phyloP scores from a whole-genome alignment of 1,139 yeast genomes.

The Yamadazyma jaroonii region DNA sequence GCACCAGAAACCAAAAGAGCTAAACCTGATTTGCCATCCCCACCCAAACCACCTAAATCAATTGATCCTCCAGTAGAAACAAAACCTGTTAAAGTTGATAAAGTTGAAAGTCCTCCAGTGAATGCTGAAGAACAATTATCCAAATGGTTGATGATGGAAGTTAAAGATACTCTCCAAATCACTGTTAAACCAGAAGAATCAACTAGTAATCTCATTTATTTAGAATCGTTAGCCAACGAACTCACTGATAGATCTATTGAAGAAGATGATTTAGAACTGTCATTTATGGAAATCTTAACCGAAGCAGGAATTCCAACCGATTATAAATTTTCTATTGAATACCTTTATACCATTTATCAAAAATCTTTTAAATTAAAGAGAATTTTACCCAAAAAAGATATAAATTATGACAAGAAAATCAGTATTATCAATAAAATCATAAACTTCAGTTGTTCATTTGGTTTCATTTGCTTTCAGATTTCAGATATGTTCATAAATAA shows the following conservation, averaged over 20 bases:
- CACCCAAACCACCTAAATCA: not conserved
- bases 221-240: constrained; percentile 40
- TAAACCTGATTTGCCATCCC: constrained; percentile 6
- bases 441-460: constrained; percentile 61
- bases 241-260: constrained; percentile 22
- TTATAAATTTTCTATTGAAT: constrained; percentile 38
- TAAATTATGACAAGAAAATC: constrained; percentile 34
- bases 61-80: not conserved
- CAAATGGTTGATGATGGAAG: constrained; percentile 26
- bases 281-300: constrained; percentile 54
- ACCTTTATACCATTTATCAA: constrained; percentile 44
- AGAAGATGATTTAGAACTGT: constrained; percentile 33
- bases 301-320: constrained; percentile 44
- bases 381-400: constrained; percentile 39
- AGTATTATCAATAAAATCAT: constrained; percentile 48
- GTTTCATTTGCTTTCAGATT: constrained; percentile 65
- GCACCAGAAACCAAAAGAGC: not conserved
- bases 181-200: constrained; percentile 19
- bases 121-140: constrained; percentile 22
- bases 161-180: constrained; percentile 42
- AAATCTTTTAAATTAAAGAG: constrained; percentile 37
- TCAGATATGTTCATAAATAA: constrained; percentile 60
- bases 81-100: not conserved
- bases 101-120: constrained; percentile 1
- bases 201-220: constrained; percentile 19